Conservation (phyloP, 257 asterid species). For the Rehmannia glutinosa region DNA sequence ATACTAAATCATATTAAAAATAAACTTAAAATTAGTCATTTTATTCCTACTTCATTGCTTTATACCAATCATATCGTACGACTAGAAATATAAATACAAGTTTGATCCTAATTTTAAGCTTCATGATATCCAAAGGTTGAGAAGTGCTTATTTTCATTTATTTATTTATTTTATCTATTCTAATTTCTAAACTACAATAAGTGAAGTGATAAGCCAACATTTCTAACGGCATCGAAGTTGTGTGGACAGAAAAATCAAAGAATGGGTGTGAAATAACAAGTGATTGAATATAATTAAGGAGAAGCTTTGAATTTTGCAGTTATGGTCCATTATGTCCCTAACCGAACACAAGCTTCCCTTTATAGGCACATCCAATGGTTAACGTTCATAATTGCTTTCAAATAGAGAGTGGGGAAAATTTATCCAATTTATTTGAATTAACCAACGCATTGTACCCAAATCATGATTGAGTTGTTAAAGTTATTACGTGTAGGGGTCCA, state of each 20-base stretch:
- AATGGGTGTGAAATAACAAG: neutral
- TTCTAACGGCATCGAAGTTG: neutral
- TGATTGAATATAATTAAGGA: neutral
- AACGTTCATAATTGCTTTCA: neutral
- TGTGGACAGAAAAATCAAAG: neutral
- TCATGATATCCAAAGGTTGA: neutral
- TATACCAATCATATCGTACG: too few relatives aligned
- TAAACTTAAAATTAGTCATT: too few relatives aligned
- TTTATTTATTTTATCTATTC: too few relatives aligned
- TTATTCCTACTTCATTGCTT: too few relatives aligned
- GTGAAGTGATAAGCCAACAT: neutral
- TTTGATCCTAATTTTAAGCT: neutral
- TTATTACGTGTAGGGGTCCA: neutral
- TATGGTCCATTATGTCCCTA: slow-evolving; percentile 21
- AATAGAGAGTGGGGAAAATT: neutral
- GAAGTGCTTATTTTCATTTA: neutral
- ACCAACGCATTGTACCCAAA: neutral
- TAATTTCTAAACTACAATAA: neutral
- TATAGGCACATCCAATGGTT: neutral
- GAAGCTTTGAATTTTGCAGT: neutral
- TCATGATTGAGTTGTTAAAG: neutral
- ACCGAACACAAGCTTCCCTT: neutral
- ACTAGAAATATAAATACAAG: too few relatives aligned
- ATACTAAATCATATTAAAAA: too few relatives aligned
- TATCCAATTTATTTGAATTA: too few relatives aligned